phyloP scores from a whole-genome alignment of 2,329 filamentous ascomycete genomes.

The Botrytis hyacinthi region DNA sequence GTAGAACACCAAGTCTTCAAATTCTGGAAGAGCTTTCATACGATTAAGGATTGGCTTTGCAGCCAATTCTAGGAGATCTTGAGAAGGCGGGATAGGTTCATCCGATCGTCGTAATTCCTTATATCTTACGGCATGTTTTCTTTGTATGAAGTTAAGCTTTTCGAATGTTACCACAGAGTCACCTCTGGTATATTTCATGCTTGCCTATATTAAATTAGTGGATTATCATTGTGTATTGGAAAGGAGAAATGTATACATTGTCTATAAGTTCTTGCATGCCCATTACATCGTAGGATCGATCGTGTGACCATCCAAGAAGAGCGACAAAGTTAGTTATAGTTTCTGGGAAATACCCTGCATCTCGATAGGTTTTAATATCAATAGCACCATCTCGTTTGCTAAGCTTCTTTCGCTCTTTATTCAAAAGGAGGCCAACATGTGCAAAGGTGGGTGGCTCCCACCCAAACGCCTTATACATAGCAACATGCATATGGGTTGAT shows the following conservation, averaged over 20 bases:
- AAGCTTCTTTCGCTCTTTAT: slow-evolving; percentile 68
- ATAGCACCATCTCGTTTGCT: slow-evolving; percentile 79
- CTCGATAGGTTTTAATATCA: slow-evolving; percentile 56
- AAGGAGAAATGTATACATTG: slow-evolving; percentile 54
- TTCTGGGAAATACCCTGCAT: slow-evolving; percentile 61
- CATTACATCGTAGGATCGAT: slow-evolving; percentile 66
- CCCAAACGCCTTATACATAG: slow-evolving; percentile 73
- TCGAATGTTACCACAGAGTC: slow-evolving; percentile 79
- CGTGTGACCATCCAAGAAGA: slow-evolving; percentile 79
- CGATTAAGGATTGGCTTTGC: slow-evolving; percentile 32
- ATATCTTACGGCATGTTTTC: slow-evolving; percentile 51
- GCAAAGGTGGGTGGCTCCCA: slow-evolving; percentile 74
- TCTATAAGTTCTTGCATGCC: slow-evolving; percentile 67
- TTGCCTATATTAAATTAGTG: slow-evolving; percentile 55
- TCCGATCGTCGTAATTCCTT: slow-evolving; percentile 22
- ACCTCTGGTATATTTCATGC: slow-evolving; percentile 84
- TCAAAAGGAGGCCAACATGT: slow-evolving; percentile 75
- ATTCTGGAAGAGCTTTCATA: slow-evolving; percentile 21
- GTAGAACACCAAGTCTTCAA: slow-evolving; percentile 23
- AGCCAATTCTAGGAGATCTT: slow-evolving; percentile 34
- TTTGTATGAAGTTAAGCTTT: slow-evolving; percentile 80
- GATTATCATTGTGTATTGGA: not conserved
- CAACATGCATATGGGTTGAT: slow-evolving; percentile 77
- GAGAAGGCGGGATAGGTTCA: slow-evolving; percentile 24
- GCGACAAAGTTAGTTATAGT: slow-evolving; percentile 78